Base-by-base conservation (phyloP, 768 basidiomycete species). In the Russula foetens region DNA sequence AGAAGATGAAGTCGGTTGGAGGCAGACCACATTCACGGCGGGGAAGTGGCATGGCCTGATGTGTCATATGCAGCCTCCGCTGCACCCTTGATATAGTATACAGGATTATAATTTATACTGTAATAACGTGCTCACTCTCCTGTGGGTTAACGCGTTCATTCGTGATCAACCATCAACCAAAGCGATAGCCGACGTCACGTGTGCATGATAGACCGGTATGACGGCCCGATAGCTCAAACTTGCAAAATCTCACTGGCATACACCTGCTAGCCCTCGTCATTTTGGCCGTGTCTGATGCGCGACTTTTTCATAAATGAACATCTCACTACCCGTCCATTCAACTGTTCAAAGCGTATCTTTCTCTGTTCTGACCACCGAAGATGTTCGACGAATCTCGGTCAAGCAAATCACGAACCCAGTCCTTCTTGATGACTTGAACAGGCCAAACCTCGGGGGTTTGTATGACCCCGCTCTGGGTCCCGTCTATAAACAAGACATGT, bases 381-480 rank as follows among this genome's bases (percentile, higher is more conserved):
- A 99, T 73, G 81, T 98, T 69, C 84, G 89, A 47, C 84, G 88
- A 59, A 92, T 98, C 69, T 96, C 93, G n/a, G 96, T 98, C 69
- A 95, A 97, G 75, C 92, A 97, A 76, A 88, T 98, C 64, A 82
- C 92, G 55, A 98, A 98, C 72, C 90, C 94, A 3, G 80, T 89
- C 60, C 83, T 99, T 44, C 82, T 98, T 65, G 94, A 99, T 76
- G 92, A 96, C 71, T 76, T 98, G 39, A 94, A 95, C 71, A 77
- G 90, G 66, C 97, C 97, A 3, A 98, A 91, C 67, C 77, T 82
- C 58, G 93, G 92, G 26, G 96, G 94, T 59, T 78, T 99, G 47
- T 99, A 99, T 68, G 97, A 99, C 75, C 90, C 94, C 44, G 88
- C 92, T 26, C 84, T 98, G 43, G 97, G 97, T 2, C 97, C 97